Evolutionary conservation across 2,329 filamentous ascomycete species (phyloP), one percentile per base, ranked within the genome.

Genomic region (Epichloe typhina): DNA sequence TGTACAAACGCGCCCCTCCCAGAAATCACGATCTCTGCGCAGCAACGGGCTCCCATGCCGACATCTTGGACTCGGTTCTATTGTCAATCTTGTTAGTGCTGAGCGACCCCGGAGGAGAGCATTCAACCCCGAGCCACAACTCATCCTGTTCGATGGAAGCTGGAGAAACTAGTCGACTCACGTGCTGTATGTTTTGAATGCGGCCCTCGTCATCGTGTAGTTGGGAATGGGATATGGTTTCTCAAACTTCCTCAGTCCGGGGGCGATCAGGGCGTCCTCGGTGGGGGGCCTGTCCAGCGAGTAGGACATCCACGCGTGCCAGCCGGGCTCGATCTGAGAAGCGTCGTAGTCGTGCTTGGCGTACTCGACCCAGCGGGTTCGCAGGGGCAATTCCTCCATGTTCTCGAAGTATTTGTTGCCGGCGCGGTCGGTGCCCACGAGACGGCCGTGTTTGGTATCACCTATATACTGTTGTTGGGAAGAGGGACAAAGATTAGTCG

Each of bases 341-440:
- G 86, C 75, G 62, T 93, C 86, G 65, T 77, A 86, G 69, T 97
- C 88, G 61, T 87, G 76, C 69, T 86, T 78, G 73, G 88, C 91
- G 77, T 94, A 98, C 70, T 97, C 90, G 57, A 98, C 87, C 93
- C 94, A 98, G 76, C 90, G 82, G 60, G 89, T 96, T 64, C 91
- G 86, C 62, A 96, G 89, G 89, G 93, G 93, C 53, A 98, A 77
- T 70, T 98, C 93, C 66, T 97, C 89, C 64, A 81, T 70, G 75
- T 98, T 96, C 78, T 98, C 93, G 68, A 81, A 98, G 78, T 79
- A 98, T 74, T 95, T 97, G 81, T 98, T 98, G 69, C 93, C 94
- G 66, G 83, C 94, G 69, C 83, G 81, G 74, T 98, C 93, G 63
- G 73, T 79, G 61, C 84, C 93, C 58, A 98, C 80, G 59, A 95